Evolutionary conservation across 1,139 yeast species (phyloP).

Genomic region (Candida pseudocylindracea): DNA sequence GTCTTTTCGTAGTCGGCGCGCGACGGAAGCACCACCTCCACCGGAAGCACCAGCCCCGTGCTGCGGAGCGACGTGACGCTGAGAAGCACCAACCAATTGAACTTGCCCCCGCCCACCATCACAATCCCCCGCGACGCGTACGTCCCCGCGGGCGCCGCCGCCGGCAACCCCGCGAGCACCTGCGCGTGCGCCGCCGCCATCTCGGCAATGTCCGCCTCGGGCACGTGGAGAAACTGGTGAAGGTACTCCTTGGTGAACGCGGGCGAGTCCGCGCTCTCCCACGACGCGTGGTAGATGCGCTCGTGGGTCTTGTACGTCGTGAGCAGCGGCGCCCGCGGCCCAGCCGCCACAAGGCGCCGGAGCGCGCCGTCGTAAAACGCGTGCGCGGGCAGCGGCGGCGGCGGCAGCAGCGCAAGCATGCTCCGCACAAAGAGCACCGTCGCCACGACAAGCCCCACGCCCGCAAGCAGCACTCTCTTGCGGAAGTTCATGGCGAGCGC

Average conservation of each 20-base stretch:
- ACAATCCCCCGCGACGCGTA: conserved; percentile 61
- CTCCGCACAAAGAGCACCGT: too few species aligned
- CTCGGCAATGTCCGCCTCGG: conserved; percentile 18
- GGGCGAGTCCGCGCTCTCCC: conserved; percentile 5
- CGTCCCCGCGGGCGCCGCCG: conserved; percentile 19
- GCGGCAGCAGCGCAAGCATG: too few species aligned
- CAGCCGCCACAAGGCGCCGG: conserved; percentile 13
- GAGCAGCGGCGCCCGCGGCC: conserved; percentile 13
- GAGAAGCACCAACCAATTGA: conserved; percentile 48
- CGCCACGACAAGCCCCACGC: too few species aligned
- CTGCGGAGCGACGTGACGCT: conserved; percentile 45
- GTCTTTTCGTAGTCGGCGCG: conserved; percentile 47
- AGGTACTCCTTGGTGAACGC: conserved; percentile 23
- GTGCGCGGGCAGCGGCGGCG: conserved; percentile 5
- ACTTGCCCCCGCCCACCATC: conserved; percentile 63
- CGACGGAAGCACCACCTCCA: conserved; percentile 57
- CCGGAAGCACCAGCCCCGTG: conserved; percentile 42
- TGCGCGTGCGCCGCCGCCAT: conserved; percentile 28
- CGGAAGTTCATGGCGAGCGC: too few species aligned
- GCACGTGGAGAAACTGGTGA: conserved; percentile 27
- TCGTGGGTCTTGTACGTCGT: conserved; percentile 11
- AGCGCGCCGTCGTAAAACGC: conserved; percentile 14
- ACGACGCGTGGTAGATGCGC: conserved; percentile 16
- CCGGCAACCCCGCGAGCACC: conserved; percentile 28
- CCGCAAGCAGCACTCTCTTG: too few species aligned